phyloP scores from a whole-genome alignment of 2,329 filamentous ascomycete species.

The Thielaviopsis populi region DNA sequence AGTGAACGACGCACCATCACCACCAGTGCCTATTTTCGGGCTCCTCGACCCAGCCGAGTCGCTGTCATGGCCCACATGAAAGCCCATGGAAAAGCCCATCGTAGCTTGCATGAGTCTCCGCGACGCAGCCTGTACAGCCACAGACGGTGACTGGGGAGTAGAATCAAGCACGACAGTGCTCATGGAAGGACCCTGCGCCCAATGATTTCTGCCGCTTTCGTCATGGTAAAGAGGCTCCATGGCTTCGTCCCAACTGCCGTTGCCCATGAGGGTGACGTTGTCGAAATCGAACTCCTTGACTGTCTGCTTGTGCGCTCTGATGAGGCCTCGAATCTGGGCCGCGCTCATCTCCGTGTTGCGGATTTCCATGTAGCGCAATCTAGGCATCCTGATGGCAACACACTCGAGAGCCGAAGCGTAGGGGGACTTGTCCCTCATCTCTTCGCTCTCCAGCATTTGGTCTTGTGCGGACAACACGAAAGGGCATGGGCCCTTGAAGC shows the following conservation, averaged over 20 bases:
- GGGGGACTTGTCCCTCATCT: conserved; percentile 22
- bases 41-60: not conserved
- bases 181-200: conserved; percentile 23
- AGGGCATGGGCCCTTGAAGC: conserved; percentile 56
- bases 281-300: conserved; percentile 70
- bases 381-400: conserved; percentile 45
- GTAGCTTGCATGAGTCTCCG: conserved; percentile 33
- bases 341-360: conserved; percentile 60
- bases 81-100: conserved; percentile 18
- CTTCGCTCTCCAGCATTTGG: conserved; percentile 26
- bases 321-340: conserved; percentile 53
- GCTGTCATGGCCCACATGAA: not conserved
- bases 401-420: conserved; percentile 25
- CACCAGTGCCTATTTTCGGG: not conserved
- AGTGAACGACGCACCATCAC: conserved; percentile 24
- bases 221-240: conserved; percentile 50
- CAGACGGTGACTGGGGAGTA: conserved; percentile 27
- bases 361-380: conserved; percentile 52
- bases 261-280: conserved; percentile 51
- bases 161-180: not conserved
- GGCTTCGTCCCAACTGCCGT: conserved; percentile 67
- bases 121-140: conserved; percentile 39
- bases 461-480: conserved; percentile 47
- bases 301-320: conserved; percentile 49
- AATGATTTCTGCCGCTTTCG: conserved; percentile 23